Evolutionary conservation across 1,139 yeast genomes (phyloP), one percentile per base, ranked within the genome.

Genomic region (Pichia inconspicua): DNA sequence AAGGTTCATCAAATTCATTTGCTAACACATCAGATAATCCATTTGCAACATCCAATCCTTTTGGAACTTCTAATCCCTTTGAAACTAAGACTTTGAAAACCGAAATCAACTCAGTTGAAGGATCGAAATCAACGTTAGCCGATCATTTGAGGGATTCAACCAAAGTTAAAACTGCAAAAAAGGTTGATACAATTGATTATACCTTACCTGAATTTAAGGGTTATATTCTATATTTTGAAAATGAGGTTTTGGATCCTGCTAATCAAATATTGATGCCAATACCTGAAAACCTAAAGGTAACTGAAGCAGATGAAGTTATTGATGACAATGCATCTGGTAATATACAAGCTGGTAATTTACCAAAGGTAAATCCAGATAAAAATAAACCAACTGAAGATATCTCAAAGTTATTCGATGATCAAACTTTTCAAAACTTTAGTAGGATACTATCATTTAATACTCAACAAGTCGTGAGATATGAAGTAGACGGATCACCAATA

Each of bases 391-490:
- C 63, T 57, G 60, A 75, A 66, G 65, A 64, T 12, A 67, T 79
- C 15, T 67, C 80, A 10, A 70, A 66, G 42, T 73, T 81, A 70
- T 71, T 84, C 53, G 85, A 84, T 52, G 97, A 89, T 62, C 80
- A 78, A 51, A 77, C 76, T 15, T 92, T 92, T 66, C 90, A 85
- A 60, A 77, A 80, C 49, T 92, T 92, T 63, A 77, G 87, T 32
- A 81, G 78, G 46, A 71, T 80, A 4, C 84, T 86, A 11, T 82
- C 82, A 15, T 84, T 84, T 60, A 92, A 92, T 61, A 92, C 97
- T 5, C 73, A 75, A 1, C 98, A 92, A 66, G 86, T 92, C 3
- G 72, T 92, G 42, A 75, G 98, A 49, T 90, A 90, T 65, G 87
- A 88, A 47, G 60, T 82, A 43, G 81, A 81, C 27, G 95, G 94